A percentile compares a stretch with the other conserved stretches of the same genome.
Conservation (phyloP, 2,329 filamentous ascomycete species). For the Penicillium sp. region DNA sequence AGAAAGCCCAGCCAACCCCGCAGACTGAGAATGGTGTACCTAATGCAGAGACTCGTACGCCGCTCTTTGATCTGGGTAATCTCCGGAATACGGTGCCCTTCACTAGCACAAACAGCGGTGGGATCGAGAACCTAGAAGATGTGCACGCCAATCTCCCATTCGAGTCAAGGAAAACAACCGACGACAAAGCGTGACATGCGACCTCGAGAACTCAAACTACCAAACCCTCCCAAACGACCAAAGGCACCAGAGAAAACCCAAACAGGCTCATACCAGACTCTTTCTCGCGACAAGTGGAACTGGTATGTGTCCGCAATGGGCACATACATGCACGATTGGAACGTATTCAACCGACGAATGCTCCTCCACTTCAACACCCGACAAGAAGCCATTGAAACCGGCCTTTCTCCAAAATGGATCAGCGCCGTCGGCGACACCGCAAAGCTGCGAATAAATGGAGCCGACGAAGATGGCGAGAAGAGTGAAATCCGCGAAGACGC, state of each 20-base stretch:
- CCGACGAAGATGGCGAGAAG: constrained; percentile 19
- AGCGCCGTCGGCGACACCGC: constrained; percentile 48
- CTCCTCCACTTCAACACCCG: constrained; percentile 52
- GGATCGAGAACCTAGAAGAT: constrained; percentile 51
- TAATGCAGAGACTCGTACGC: constrained; percentile 13
- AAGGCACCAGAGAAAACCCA: constrained; percentile 25
- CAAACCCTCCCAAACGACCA: constrained; percentile 50
- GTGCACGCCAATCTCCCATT: constrained; percentile 55
- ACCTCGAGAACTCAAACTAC: constrained; percentile 43
- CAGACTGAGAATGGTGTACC: constrained; percentile 5
- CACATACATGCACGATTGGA: constrained; percentile 54
- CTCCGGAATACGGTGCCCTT: constrained; percentile 50
- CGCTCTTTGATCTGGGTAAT: constrained; percentile 46
- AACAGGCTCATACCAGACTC: constrained; percentile 31
- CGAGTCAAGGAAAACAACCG: constrained; percentile 46
- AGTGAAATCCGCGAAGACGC: constrained; percentile 1
- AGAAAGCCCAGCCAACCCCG: constrained; percentile 9
- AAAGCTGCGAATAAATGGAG: constrained; percentile 28
- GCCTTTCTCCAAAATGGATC: constrained; percentile 48
- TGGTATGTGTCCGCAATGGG: constrained; percentile 51
- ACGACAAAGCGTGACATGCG: constrained; percentile 38
- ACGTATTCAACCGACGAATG: constrained; percentile 51
- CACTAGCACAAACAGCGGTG: constrained; percentile 41
- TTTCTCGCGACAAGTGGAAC: constrained; percentile 48
- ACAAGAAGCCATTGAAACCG: constrained; percentile 45